Conservation (phyloP, 306 rosid species). For the Quercus bicolor region DNA sequence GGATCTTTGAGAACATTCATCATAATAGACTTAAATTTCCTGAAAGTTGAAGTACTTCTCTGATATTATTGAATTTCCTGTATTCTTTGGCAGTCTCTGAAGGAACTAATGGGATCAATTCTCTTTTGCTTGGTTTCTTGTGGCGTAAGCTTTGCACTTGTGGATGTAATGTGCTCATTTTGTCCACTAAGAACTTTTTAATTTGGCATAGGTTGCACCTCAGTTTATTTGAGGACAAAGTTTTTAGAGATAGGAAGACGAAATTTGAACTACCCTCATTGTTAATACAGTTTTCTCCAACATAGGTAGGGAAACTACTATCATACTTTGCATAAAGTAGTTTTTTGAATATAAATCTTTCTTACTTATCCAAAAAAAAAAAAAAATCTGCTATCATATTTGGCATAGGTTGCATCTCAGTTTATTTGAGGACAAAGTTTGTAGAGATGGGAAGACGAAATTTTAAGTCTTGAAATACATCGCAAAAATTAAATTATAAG, state of each 20-base stretch:
- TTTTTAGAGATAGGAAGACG: neutral
- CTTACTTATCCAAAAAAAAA: no score
- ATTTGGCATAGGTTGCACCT: neutral
- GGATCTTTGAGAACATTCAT: neutral
- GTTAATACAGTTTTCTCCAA: neutral
- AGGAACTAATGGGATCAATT: constrained; percentile 76
- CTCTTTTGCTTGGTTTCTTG: constrained; percentile 90
- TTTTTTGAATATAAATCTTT: no score
- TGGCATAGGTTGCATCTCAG: no score
- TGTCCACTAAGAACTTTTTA: no score
- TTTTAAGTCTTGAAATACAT: neutral
- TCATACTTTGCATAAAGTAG: no score
- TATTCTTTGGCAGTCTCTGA: constrained; percentile 69
- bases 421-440: no score
- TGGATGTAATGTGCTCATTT: constrained; percentile 51
- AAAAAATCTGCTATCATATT: no score
- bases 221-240: neutral
- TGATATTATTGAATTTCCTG: constrained; percentile 4
- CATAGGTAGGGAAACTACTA: neutral
- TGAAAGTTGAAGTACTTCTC: neutral
- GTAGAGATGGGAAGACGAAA: no score
- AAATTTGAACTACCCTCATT: neutral
- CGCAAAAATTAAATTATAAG: neutral
- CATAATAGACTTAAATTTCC: constrained; percentile 6
- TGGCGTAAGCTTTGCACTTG: constrained; percentile 78